Conservation (phyloP, 2,329 filamentous ascomycete genomes). For the Xylariaceae sp. region DNA sequence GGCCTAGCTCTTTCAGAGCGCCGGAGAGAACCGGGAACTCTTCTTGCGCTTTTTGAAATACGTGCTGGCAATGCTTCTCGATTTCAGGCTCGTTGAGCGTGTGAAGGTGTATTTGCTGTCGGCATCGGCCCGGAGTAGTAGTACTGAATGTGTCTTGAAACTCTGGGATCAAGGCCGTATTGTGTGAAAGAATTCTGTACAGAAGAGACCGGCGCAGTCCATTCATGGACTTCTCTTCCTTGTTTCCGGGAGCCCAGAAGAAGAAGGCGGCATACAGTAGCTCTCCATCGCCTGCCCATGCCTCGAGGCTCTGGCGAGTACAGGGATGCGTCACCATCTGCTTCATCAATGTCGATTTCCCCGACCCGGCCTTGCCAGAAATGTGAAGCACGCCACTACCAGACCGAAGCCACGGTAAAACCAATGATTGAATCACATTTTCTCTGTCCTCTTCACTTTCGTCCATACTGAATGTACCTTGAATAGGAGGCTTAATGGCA, state of each 20-base stretch:
- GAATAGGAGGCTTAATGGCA: neutral
- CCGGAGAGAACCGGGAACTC: neutral
- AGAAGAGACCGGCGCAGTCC: neutral
- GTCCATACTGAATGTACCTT: neutral
- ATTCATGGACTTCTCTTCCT: neutral
- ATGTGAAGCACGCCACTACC: slow-evolving; percentile 1
- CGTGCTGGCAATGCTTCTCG: neutral
- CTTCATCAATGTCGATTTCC: slow-evolving; percentile 2
- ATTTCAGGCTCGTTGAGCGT: neutral
- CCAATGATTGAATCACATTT: neutral
- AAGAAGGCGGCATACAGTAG: slow-evolving; percentile 1
- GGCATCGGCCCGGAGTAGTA: neutral
- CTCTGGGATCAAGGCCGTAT: neutral
- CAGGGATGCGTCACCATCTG: neutral
- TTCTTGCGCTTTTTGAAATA: neutral
- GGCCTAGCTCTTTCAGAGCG: neutral
- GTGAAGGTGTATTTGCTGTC: neutral
- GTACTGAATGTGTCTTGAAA: neutral
- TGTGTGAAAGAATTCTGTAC: neutral
- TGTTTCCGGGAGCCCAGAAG: slow-evolving; percentile 1
- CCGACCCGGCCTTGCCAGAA: neutral
- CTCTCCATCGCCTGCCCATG: neutral
- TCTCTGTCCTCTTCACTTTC: neutral
- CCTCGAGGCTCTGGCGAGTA: neutral
- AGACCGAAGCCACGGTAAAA: neutral